Base-by-base conservation (phyloP, 352 stramenopile species). In the Pythium vanterpoolii region DNA sequence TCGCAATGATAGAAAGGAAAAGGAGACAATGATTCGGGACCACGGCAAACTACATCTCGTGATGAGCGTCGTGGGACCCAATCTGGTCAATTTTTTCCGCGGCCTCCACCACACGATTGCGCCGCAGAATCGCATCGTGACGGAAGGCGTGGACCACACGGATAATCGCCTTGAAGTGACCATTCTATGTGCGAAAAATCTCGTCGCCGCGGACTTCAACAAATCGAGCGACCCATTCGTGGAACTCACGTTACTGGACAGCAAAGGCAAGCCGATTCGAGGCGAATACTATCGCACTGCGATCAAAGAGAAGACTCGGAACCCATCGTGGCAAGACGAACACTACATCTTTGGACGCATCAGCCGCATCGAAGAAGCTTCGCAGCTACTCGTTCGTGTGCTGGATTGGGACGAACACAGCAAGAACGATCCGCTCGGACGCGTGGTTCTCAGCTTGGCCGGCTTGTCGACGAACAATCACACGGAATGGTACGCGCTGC, bases 101-200 rank as follows among this genome's bases (percentile, higher is more conserved):
- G 79, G 62, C 23, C 36, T 71, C 9, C 64, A 79, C 23, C 30
- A 66, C 33, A 67, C 66, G 7, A 64, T 86, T 21, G 63, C 65
- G 1, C 62, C 71, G 2, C 69, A 72, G 39, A 79, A 54, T 33
- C 73, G 66, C 11, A 76, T 84, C 6, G 76, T 76, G n/a, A 81
- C 70, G 5, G 68, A 68, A 5, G 73, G 55, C 5, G 59, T 69
- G 3, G 77, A 89, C 28, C 79, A 91, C 56, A 82, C 75, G 2
- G 82, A 91, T 54, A 87, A 89, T 33, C 77, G 82, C 1, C 65
- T 91, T 28, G 82, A 91, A 57, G 69, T 91, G 9, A 77, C 70
- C 7, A 69, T 91, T 11, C 19, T 91, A 5, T 68, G 57, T 18
- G 79, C 79, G 4, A 73, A 68, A 18, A 64, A 76, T 30, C 61